phyloP scores from a whole-genome alignment of 805 yeast species.

The Sugiyamaella boreocaroliniensis region DNA sequence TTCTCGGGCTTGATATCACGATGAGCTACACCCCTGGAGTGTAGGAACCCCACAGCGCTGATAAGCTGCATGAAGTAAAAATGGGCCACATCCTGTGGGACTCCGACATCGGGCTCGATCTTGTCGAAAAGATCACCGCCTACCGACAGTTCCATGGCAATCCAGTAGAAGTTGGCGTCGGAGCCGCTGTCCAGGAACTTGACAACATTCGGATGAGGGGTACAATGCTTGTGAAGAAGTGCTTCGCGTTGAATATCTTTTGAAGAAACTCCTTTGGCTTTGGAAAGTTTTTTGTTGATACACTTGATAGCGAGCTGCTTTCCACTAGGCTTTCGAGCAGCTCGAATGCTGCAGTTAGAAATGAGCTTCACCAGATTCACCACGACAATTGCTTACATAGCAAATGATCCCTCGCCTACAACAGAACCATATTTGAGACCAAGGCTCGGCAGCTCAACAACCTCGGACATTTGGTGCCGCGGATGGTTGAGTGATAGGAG shows the following conservation, averaged over 20 bases:
- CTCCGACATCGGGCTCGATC: conserved; percentile 69
- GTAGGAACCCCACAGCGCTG: conserved; percentile 54
- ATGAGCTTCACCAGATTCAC: neutral
- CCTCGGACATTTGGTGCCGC: neutral
- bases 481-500: neutral
- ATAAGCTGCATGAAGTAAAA: conserved; percentile 62
- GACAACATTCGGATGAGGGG: conserved; percentile 55
- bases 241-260: conserved; percentile 39
- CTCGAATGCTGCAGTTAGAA: conserved; percentile 37
- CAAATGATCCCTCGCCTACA: conserved; percentile 64
- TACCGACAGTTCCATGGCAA: conserved; percentile 59
- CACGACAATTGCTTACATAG: conserved; percentile 35
- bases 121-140: conserved; percentile 77
- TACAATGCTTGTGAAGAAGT: conserved; percentile 50
- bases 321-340: conserved; percentile 37
- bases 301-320: conserved; percentile 53
- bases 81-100: conserved; percentile 58
- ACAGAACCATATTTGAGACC: conserved; percentile 38
- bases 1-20: conserved; percentile 64
- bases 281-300: conserved; percentile 34
- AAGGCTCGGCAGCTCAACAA: conserved; percentile 4
- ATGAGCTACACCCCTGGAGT: conserved; percentile 58
- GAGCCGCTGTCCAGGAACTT: conserved; percentile 48
- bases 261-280: conserved; percentile 7
- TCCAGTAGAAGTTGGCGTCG: conserved; percentile 53